These are phyloP conservation scores for Melanomma pulvis-pyrius DNA, from an alignment of 495 filamentous ascomycete genomes.

Conservation along the genomic window DNA sequence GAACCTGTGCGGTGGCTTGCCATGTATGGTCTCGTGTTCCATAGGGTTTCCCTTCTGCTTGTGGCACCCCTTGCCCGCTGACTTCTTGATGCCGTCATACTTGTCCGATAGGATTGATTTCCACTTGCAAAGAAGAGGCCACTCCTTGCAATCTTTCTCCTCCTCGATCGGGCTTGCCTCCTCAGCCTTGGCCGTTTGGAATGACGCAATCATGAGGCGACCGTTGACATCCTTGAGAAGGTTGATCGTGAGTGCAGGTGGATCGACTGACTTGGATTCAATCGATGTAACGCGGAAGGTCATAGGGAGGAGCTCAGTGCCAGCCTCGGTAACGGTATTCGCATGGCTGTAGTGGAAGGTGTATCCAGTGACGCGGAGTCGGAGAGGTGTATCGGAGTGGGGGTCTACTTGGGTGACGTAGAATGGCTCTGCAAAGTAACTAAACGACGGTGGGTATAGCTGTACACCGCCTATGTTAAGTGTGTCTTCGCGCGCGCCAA, in stretches of 20 bases:
- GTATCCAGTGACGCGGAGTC: slow-evolving; percentile 35
- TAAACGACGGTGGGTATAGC: slow-evolving; percentile 36
- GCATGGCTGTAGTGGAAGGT: slow-evolving; percentile 35
- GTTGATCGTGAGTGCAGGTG: slow-evolving; percentile 33
- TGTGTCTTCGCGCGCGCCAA: slow-evolving; percentile 25
- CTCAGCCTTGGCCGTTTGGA: slow-evolving; percentile 21
- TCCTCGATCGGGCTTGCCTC: slow-evolving; percentile 32
- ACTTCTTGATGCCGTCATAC: slow-evolving; percentile 28
- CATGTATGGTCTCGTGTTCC: slow-evolving; percentile 8
- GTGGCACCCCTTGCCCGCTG: slow-evolving; percentile 33
- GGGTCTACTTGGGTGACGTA: slow-evolving; percentile 32
- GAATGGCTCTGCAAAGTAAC: slow-evolving; percentile 30
- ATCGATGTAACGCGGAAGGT: slow-evolving; percentile 37
- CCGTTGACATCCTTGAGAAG: slow-evolving; percentile 34
- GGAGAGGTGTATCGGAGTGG: slow-evolving; percentile 21
- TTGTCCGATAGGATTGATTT: slow-evolving; percentile 31
- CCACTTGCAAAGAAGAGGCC: slow-evolving; percentile 39
- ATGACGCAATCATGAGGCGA: slow-evolving; percentile 39
- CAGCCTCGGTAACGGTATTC: slow-evolving; percentile 35
- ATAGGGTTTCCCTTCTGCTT: slow-evolving; percentile 36
- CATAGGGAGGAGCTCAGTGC: slow-evolving; percentile 39
- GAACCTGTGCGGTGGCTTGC: slow-evolving; percentile 33
- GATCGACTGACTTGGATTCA: slow-evolving; percentile 28
- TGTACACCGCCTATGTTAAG: slow-evolving; percentile 36
- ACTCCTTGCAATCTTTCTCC: slow-evolving; percentile 37